Evolutionary conservation across 1,139 yeast species (phyloP), one percentile per base, ranked within the genome.

Genomic region (Hyphopichia wangnamkhiaoensis): DNA sequence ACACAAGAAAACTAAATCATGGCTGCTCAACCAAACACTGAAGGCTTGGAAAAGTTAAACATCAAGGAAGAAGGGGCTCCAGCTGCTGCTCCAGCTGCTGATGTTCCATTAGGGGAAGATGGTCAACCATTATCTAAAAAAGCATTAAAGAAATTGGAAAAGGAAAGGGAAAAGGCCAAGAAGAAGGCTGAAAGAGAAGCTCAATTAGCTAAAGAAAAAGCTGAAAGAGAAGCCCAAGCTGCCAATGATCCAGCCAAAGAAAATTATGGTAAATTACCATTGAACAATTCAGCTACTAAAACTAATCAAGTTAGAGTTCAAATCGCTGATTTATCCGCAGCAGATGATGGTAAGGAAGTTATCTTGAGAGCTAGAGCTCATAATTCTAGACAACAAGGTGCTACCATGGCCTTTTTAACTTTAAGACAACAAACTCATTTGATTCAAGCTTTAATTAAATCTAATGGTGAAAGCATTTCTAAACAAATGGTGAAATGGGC

Each of bases 401-500:
- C 95, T 56, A 90, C 95, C 52, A 83, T 93, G 86, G 80, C 89
- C 39, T 93, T 93, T 65, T 68, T 93, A 54, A 81, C 95, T 20
- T 80, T 93, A 57, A 86, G 99, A 73, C 98, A 93, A 71, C 96
- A 89, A 71, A 72, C 80, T 40, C 77, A 80, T 42, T 68, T 85
- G 57, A 79, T 91, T 53, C 98, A 91, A 74, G 96, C 88, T 42
- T 76, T 93, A 50, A 73, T 89, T 48, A 87, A 86, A 61, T 79
- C 83, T 44, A 77, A 78, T 50, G 60, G 62, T 47, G 78, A 74
- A 48, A 63, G 71, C 38, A 76, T 94, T 41, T 87, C 96, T 39
- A 93, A 93, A 70, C 96, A 87, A 65, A 87, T 94, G 94, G 95
- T 91, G 50, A 93, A 93, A 68, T 93, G 97, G 96, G 84, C 91